Base-by-base conservation (phyloP, 2,329 filamentous ascomycete genomes). In the Cercospora sp. region DNA sequence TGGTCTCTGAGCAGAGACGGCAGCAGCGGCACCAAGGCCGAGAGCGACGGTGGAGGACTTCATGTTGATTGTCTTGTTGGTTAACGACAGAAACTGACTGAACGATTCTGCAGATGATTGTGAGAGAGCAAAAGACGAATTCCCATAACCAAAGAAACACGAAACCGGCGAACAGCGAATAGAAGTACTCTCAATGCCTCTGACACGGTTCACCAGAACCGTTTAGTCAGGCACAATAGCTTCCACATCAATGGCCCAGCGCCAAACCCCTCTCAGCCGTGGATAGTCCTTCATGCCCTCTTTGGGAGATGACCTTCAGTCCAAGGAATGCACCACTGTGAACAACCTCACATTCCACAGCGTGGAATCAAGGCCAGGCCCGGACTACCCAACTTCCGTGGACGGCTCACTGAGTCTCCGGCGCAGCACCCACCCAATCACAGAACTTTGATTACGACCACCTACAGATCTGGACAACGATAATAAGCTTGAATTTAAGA, bases 1-100 rank as follows among this genome's bases (percentile, higher is more conserved):
- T 31, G 84, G 84, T 55, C 85, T 82, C 76, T 86, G 83, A 42
- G 74, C 74, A 61, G 67, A 30, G 55, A 70, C 72, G 23, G 67
- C 57, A 48, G 68, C 68, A 63, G 74, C 72, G 64, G 70, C 70
- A 45, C 72, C 70, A 53, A 74, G 64, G 63, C 67, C 60, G 67
- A 70, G 39, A 48, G 64, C 64, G 33, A 70, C 62, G 59, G 55
- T 68, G 42, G 61, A 65, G 36, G 64, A 23, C 70, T 72, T 72
- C 69, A 71, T 71, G 36, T 42, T 70, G 33, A 33, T 26, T 20
- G 59, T 59, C 12, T 28, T 23, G 33, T 51, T 66, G 18, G 13
- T 51, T 60, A 39, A 66, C 31, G 42, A 28, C 42, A 33, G 30
- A 30, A 18, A 53, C 26, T 48, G 60, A 63, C 16, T 33, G 59